Conservation (phyloP, 768 basidiomycete species). For the Pisolithus albus region DNA sequence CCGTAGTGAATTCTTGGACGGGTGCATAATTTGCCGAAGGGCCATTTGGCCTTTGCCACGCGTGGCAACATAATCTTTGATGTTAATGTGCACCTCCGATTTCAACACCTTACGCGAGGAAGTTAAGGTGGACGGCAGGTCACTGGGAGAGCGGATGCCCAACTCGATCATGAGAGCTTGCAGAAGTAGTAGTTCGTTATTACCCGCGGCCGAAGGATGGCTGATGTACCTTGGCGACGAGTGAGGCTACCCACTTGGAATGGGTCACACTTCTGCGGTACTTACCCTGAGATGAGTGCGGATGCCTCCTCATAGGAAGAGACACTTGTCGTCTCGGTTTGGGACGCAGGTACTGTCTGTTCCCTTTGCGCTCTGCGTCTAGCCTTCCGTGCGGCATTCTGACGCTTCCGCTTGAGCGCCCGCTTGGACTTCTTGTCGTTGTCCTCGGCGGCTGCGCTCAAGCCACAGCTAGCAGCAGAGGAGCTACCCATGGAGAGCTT, state of each 20-base stretch:
- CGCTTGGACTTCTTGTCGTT: neutral
- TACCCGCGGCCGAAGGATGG: constrained; percentile 9
- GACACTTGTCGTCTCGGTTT: constrained; percentile 9
- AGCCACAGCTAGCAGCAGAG: constrained; percentile 1
- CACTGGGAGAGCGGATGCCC: constrained; percentile 44
- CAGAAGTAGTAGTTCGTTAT: constrained; percentile 47
- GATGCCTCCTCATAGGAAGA: constrained; percentile 21
- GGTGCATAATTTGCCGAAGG: constrained; percentile 54
- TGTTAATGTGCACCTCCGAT: constrained; percentile 59
- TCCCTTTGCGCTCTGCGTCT: constrained; percentile 1
- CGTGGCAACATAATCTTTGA: constrained; percentile 64
- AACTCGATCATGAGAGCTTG: constrained; percentile 74
- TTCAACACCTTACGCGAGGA: constrained; percentile 66
- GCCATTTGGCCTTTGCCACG: constrained; percentile 59
- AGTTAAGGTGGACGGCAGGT: constrained; percentile 53
- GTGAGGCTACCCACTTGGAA: neutral
- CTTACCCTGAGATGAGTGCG: constrained; percentile 23
- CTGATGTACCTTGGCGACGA: constrained; percentile 15
- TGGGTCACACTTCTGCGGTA: neutral
- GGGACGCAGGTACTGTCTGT: neutral
- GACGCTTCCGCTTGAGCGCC: neutral
- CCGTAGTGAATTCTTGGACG: constrained; percentile 54
- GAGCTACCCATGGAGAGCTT: constrained; percentile 12
- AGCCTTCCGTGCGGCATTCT: neutral
- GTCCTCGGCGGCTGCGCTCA: constrained; percentile 6